Conservation (phyloP, 371 early-diverging fungal species). For the Nematocida ausubeli region DNA sequence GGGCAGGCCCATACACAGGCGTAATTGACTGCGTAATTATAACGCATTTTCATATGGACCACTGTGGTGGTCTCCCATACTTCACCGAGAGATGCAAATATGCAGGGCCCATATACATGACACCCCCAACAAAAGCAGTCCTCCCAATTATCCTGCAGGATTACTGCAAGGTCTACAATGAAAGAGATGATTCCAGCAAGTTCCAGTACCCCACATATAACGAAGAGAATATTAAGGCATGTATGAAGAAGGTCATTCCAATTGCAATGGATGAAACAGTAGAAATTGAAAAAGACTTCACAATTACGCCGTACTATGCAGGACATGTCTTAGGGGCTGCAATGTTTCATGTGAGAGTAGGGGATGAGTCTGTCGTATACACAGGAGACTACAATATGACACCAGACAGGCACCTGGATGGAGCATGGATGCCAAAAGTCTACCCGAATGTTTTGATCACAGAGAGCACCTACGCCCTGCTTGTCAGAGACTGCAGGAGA, state of each 20-base stretch:
- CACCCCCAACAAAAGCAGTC: conserved; percentile 86
- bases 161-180: conserved; percentile 75
- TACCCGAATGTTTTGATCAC: conserved; percentile 83
- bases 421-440: conserved; percentile 78
- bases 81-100: conserved; percentile 89
- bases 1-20: conserved; percentile 75
- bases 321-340: conserved; percentile 95
- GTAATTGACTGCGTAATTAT: conserved; percentile 82
- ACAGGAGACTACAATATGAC: conserved; percentile 96
- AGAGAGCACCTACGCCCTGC: conserved; percentile 88
- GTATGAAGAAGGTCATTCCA: conserved; percentile 81
- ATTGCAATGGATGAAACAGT: conserved; percentile 72
- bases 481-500: conserved; percentile 82
- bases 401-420: conserved; percentile 83
- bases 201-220: conserved; percentile 84
- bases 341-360: conserved; percentile 77
- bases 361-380: conserved; percentile 74
- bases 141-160: conserved; percentile 83
- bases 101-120: conserved; percentile 87
- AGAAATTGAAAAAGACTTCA: conserved; percentile 62
- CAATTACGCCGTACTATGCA: conserved; percentile 81
- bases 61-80: conserved; percentile 87
- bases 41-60: conserved; percentile 90
- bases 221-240: conserved; percentile 81
- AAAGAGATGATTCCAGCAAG: conserved; percentile 72